Conservation (phyloP, 2,329 filamentous ascomycete species). For the Stachybotrys elegans region DNA sequence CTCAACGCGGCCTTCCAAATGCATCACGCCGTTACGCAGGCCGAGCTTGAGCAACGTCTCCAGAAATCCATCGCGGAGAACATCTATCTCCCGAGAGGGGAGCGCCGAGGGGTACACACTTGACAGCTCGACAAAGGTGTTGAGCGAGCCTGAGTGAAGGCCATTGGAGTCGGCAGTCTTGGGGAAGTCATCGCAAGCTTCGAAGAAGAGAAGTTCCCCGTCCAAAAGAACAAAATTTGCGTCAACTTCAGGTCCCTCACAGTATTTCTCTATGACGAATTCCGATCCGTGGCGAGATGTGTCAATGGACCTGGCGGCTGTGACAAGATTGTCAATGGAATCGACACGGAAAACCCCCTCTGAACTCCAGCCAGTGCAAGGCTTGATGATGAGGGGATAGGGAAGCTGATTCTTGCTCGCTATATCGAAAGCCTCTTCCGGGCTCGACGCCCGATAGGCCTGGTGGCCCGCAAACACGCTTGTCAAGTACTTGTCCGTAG, state of each 20-base stretch:
- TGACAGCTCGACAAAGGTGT: constrained; percentile 7
- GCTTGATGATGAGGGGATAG: constrained; percentile 1
- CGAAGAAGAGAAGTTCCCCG: constrained; percentile 15
- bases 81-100: constrained; percentile 6
- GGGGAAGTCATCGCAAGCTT: constrained; percentile 13
- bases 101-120: constrained; percentile 9
- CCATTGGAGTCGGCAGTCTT: constrained; percentile 10
- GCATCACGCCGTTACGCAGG: constrained; percentile 8
- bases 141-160: constrained; percentile 4
- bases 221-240: constrained; percentile 14
- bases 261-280: constrained; percentile 14
- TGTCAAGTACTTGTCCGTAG: constrained; percentile 8
- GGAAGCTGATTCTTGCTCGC: constrained; percentile 3
- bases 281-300: constrained; percentile 6
- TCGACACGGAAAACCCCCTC: constrained; percentile 14
- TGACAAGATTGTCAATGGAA: not conserved
- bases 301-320: constrained; percentile 7
- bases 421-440: constrained; percentile 5
- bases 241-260: constrained; percentile 15
- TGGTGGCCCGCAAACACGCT: constrained; percentile 6
- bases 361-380: constrained; percentile 4
- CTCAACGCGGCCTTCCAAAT: constrained; percentile 11
- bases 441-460: constrained; percentile 5
- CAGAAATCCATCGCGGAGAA: constrained; percentile 9
- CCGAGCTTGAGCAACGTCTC: constrained; percentile 7